Evolutionary conservation across 73 alveolate genomes (phyloP).

Genomic region (Paramecium tetraurelia): DNA sequence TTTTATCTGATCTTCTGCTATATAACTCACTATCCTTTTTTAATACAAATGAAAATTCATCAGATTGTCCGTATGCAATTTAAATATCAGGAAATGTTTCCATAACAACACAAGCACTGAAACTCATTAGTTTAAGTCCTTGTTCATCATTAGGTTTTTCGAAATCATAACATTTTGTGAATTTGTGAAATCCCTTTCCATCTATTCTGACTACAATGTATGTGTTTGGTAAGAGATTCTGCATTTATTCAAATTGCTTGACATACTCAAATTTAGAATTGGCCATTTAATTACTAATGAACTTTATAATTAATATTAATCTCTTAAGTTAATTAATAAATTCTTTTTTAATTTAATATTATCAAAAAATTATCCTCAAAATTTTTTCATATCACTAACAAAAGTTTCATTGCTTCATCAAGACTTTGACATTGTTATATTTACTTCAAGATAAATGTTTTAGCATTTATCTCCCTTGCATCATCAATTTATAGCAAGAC

Average conservation of each 20-base stretch:
- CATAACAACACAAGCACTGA: constrained; percentile 88
- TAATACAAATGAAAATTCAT: constrained; percentile 92
- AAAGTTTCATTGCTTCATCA: constrained; percentile 1
- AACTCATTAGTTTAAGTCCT: constrained; percentile 74
- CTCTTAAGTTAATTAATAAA: neutral
- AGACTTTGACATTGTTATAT: neutral
- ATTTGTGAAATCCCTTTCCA: constrained; percentile 95
- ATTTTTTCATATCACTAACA: neutral
- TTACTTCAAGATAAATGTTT: neutral
- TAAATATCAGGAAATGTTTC: constrained; percentile 88
- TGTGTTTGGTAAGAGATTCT: constrained; percentile 52
- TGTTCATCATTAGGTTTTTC: constrained; percentile 94
- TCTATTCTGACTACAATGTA: constrained; percentile 90
- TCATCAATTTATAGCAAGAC: neutral
- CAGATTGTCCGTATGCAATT: constrained; percentile 96
- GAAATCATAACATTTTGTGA: constrained; percentile 83
- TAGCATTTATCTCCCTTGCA: neutral
- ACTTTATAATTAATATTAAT: constrained; percentile 14
- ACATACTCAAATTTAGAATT: constrained; percentile 94
- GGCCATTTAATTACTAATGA: neutral
- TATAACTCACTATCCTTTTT: constrained; percentile 66
- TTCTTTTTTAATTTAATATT: neutral
- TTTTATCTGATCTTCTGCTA: constrained; percentile 72
- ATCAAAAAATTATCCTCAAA: neutral
- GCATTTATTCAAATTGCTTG: constrained; percentile 86